Evolutionary conservation across 176 grass and related monocot genomes (phyloP).

Genomic region (Zea luxurians): DNA sequence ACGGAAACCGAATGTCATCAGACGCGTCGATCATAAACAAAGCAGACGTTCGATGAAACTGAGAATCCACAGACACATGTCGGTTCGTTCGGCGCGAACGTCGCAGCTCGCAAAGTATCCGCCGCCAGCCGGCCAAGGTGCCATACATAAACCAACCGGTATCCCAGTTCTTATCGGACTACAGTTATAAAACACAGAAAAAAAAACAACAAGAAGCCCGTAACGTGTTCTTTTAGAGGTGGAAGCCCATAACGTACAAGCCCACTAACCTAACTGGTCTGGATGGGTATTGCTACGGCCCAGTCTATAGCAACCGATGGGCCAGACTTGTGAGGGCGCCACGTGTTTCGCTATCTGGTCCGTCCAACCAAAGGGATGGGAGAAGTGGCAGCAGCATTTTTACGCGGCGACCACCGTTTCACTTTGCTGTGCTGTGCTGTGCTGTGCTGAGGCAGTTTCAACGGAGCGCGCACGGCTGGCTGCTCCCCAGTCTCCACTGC

Average conservation of each 20-base stretch:
- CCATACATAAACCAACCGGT: neutral
- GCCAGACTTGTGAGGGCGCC: neutral
- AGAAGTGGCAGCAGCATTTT: neutral
- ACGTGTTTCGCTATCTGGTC: neutral
- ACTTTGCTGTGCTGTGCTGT: neutral
- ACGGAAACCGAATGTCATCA: neutral
- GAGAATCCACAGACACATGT: conserved; percentile 6
- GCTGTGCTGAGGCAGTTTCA: too few relatives aligned
- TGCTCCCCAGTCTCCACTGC: neutral
- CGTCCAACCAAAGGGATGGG: too few relatives aligned
- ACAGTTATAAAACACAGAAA: neutral
- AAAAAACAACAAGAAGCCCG: neutral
- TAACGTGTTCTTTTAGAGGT: neutral
- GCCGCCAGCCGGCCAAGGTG: neutral
- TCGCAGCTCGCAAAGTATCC: neutral
- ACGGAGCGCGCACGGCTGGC: too few relatives aligned
- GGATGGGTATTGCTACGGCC: neutral
- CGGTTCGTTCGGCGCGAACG: too few relatives aligned
- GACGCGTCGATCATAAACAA: neutral
- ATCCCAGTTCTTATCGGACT: neutral
- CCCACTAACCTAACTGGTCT: neutral
- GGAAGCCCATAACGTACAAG: neutral
- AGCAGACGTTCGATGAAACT: neutral
- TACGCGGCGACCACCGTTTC: neutral
- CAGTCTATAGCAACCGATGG: neutral